Conservation (phyloP, 768 basidiomycete genomes). For the Podaxis pistillaris region DNA sequence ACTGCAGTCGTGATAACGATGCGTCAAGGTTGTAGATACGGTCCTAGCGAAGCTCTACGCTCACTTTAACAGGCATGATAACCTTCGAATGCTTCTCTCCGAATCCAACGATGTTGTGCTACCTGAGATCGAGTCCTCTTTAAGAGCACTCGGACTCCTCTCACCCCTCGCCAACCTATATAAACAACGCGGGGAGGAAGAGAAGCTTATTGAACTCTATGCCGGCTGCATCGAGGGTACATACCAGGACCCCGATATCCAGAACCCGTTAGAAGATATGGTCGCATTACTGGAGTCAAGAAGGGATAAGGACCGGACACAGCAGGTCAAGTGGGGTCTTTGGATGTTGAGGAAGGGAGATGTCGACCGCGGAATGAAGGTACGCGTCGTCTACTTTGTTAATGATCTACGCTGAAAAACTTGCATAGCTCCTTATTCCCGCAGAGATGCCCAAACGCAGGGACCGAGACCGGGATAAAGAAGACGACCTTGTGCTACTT, state of each 20-base stretch:
- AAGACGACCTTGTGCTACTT: slow-evolving; percentile 60
- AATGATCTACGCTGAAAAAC: not conserved
- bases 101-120: slow-evolving; percentile 54
- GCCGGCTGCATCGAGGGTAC: slow-evolving; percentile 55
- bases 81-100: slow-evolving; percentile 58
- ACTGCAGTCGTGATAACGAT: not conserved
- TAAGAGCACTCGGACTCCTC: slow-evolving; percentile 52
- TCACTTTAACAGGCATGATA: slow-evolving; percentile 54
- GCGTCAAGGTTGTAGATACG: slow-evolving; percentile 71
- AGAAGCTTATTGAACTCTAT: slow-evolving; percentile 67
- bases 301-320: slow-evolving; percentile 58
- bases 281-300: slow-evolving; percentile 53
- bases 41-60: slow-evolving; percentile 75
- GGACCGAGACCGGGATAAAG: slow-evolving; percentile 39
- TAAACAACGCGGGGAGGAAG: slow-evolving; percentile 50
- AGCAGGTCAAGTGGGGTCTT: slow-evolving; percentile 60
- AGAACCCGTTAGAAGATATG: slow-evolving; percentile 63
- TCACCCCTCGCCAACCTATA: slow-evolving; percentile 63
- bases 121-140: slow-evolving; percentile 59
- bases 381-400: slow-evolving; percentile 24
- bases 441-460: slow-evolving; percentile 54
- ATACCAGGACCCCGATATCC: slow-evolving; percentile 61
- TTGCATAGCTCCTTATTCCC: slow-evolving; percentile 58
- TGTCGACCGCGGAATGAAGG: slow-evolving; percentile 70
- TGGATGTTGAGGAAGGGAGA: slow-evolving; percentile 72